phyloP scores from a whole-genome alignment of 148 eudicot species.

The Mesembryanthemum crystallinum region DNA sequence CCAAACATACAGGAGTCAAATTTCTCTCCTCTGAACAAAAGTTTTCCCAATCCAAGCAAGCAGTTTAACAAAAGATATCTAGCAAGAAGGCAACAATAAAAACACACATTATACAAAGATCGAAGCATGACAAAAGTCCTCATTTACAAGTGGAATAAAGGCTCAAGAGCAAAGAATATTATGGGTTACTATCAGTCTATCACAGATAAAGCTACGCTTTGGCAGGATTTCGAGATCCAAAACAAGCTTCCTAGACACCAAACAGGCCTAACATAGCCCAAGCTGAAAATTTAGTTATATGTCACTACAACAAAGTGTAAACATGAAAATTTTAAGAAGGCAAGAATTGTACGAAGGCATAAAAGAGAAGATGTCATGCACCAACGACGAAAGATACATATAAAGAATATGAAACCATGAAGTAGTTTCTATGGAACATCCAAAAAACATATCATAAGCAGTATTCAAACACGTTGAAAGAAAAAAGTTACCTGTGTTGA shows the following conservation, averaged over 20 bases:
- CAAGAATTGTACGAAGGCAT: not conserved
- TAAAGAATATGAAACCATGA: not conserved
- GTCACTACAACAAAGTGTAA: not conserved
- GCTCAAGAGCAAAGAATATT: not conserved
- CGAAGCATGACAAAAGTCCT: conserved; percentile 1
- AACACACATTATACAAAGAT: not conserved
- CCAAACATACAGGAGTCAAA: not conserved
- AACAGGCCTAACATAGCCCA: not conserved
- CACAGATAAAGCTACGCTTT: not conserved
- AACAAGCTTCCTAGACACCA: not conserved
- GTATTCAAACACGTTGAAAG: not conserved
- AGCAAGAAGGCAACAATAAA: not conserved
- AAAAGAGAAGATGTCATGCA: not conserved
- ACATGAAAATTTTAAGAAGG: not conserved
- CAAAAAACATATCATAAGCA: not conserved
- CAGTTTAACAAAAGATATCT: not conserved
- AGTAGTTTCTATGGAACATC: not conserved
- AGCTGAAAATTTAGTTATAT: not conserved
- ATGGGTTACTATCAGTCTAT: not conserved
- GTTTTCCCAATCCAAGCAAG: not conserved
- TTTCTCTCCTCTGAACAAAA: not conserved
- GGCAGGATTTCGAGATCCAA: not conserved
- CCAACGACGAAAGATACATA: not conserved
- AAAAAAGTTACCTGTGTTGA: conserved; percentile 40
- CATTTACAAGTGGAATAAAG: not conserved